Conservation (phyloP, 1,284 basidiomycete genomes). For the Trametes polyzona region DNA sequence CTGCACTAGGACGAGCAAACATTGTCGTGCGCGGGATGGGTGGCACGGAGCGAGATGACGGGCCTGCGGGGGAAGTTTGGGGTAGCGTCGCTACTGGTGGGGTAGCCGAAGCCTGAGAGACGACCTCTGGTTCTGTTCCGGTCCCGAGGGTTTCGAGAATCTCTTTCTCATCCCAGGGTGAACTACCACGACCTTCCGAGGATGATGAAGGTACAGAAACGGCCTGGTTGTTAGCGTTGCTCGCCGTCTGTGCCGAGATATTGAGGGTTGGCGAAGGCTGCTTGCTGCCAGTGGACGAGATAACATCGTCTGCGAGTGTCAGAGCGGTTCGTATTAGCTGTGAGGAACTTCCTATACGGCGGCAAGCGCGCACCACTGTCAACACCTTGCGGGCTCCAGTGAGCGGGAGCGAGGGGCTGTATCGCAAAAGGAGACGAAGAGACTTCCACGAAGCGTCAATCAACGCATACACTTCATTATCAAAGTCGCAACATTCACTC, state of each 20-base stretch:
- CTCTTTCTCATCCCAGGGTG: constrained; percentile 20
- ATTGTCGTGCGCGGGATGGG: neutral
- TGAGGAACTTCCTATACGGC: too few relatives aligned
- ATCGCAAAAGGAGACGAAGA: neutral
- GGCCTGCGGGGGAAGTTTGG: neutral
- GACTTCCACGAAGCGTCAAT: too few relatives aligned
- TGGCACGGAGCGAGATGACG: neutral
- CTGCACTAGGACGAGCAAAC: neutral
- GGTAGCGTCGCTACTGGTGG: neutral
- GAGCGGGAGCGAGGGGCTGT: constrained; percentile 10
- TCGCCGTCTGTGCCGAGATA: neutral
- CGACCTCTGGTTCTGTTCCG: neutral
- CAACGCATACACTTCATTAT: too few relatives aligned
- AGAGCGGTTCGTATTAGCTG: neutral
- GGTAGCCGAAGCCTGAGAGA: neutral
- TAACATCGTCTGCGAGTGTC: neutral
- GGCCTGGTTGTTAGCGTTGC: neutral
- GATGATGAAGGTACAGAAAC: neutral
- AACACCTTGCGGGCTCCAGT: constrained; percentile 5
- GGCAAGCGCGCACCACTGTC: constrained; percentile 16
- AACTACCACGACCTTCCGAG: constrained; percentile 8
- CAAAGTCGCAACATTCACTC: too few relatives aligned
- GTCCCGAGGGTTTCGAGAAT: constrained; percentile 4
- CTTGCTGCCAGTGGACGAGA: neutral
- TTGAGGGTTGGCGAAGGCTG: neutral